phyloP scores from a whole-genome alignment of 345 rosid genomes.

The Raphanus raphanistrum region DNA sequence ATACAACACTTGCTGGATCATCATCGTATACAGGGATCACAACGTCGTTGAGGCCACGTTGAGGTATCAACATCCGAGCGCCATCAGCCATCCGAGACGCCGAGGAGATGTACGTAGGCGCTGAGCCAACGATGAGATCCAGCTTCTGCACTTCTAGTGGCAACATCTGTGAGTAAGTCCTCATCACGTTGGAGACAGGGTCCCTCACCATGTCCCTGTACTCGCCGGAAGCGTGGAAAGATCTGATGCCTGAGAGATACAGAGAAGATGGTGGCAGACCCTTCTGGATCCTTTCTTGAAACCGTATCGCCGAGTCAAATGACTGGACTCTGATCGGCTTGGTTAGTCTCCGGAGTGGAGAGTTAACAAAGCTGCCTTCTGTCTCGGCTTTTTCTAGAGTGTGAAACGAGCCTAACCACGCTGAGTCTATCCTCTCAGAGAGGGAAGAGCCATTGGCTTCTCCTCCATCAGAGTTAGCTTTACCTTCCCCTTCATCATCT shows the following conservation, averaged over 20 bases:
- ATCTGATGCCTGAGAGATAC: constrained; percentile 59
- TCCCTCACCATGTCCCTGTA: constrained; percentile 77
- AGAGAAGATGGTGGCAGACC: constrained; percentile 62
- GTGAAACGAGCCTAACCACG: constrained; percentile 89
- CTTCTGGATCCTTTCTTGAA: constrained; percentile 60
- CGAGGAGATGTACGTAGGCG: constrained; percentile 58
- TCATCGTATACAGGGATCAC: constrained; percentile 85
- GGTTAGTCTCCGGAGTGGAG: constrained; percentile 49
- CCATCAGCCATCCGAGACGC: constrained; percentile 71
- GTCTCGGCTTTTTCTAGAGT: constrained; percentile 38
- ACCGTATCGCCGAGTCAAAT: constrained; percentile 78
- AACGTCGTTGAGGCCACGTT: constrained; percentile 51
- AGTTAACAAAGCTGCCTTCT: constrained; percentile 44
- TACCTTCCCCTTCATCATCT: constrained; percentile 35
- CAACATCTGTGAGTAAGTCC: constrained; percentile 62
- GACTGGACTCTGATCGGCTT: constrained; percentile 72
- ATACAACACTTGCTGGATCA: constrained; percentile 87
- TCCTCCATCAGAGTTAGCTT: constrained; percentile 47
- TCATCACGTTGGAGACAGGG: constrained; percentile 61
- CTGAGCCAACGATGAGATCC: constrained; percentile 51
- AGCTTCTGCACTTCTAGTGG: constrained; percentile 70
- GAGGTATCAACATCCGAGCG: constrained; percentile 73
- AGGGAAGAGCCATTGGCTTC: constrained; percentile 52
- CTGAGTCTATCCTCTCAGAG: constrained; percentile 95
- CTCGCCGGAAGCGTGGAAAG: constrained; percentile 92